Evolutionary conservation across 2,329 filamentous ascomycete species (phyloP).

Genomic region (Cadophora gregata): DNA sequence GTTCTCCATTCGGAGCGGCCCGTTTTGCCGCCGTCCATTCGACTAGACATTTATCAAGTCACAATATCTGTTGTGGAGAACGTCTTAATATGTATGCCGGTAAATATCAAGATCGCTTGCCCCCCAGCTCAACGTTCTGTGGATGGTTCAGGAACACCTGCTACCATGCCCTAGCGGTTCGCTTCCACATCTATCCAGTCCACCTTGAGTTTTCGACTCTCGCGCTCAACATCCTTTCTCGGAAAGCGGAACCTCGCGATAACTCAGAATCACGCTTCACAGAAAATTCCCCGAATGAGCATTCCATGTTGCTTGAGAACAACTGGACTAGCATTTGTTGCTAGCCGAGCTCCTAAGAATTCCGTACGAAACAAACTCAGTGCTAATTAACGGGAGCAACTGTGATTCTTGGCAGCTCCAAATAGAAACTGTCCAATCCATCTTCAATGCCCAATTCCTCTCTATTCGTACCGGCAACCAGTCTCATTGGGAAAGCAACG

Average conservation of each 20-base stretch:
- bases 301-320: neutral
- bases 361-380: neutral
- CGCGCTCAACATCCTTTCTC: neutral
- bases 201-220: neutral
- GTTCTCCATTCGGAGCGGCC: conserved; percentile 12
- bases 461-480: neutral
- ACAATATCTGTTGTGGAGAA: conserved; percentile 12
- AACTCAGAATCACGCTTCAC: neutral
- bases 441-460: neutral
- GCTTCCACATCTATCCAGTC: neutral
- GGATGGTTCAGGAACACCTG: neutral
- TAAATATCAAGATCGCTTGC: conserved; percentile 6
- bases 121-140: neutral
- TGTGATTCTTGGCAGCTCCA: conserved; percentile 16
- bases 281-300: neutral
- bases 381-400: neutral
- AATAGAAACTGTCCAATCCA: conserved; percentile 17
- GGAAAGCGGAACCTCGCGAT: neutral
- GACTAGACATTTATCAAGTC: neutral
- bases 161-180: neutral
- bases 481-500: neutral
- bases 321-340: neutral
- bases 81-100: conserved; percentile 9
- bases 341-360: neutral
- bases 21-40: conserved; percentile 11